A percentile compares a stretch with the other conserved stretches of the same genome.
Evolutionary conservation across 768 basidiomycete species (phyloP).

Genomic region (Rhodocollybia butyracea): DNA sequence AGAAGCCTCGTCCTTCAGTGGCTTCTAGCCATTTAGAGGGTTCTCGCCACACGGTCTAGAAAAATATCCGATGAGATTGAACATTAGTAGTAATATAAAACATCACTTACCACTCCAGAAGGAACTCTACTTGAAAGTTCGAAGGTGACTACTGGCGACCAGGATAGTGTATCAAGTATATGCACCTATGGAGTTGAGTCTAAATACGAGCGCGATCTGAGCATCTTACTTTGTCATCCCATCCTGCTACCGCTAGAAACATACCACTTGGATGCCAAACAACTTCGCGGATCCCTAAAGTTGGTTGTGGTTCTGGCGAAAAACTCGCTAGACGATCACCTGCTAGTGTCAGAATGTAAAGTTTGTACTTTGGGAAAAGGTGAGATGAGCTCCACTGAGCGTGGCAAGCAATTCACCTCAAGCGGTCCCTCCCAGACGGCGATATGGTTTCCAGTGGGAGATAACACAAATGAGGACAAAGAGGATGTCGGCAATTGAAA

Average conservation of each 20-base stretch:
- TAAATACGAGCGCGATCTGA: not conserved
- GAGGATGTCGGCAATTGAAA: constrained; percentile 77
- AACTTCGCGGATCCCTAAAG: constrained; percentile 75
- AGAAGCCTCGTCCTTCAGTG: constrained; percentile 81
- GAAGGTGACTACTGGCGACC: constrained; percentile 64
- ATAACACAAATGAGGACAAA: constrained; percentile 67
- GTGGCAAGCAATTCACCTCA: constrained; percentile 50
- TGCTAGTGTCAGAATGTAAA: constrained; percentile 64
- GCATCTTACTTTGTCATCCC: constrained; percentile 76
- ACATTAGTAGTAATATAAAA: not conserved
- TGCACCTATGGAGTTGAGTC: constrained; percentile 47
- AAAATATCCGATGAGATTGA: not conserved
- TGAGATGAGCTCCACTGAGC: not conserved
- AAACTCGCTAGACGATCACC: constrained; percentile 67
- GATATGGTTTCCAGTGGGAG: constrained; percentile 71
- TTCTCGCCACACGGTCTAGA: constrained; percentile 81
- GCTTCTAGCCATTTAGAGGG: constrained; percentile 81
- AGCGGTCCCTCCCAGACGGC: constrained; percentile 83
- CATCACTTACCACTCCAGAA: constrained; percentile 46
- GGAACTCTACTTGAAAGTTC: constrained; percentile 61
- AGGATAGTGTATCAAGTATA: constrained; percentile 71
- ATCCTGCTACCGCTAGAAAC: constrained; percentile 81
- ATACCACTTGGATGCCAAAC: constrained; percentile 86
- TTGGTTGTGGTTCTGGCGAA: constrained; percentile 71
- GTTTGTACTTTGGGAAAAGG: constrained; percentile 57